Percentiles rank a stretch among this genome's conserved stretches.
phyloP scores from a whole-genome alignment of 1,284 basidiomycete species.

The Anthracocystis panici-leucophaei region DNA sequence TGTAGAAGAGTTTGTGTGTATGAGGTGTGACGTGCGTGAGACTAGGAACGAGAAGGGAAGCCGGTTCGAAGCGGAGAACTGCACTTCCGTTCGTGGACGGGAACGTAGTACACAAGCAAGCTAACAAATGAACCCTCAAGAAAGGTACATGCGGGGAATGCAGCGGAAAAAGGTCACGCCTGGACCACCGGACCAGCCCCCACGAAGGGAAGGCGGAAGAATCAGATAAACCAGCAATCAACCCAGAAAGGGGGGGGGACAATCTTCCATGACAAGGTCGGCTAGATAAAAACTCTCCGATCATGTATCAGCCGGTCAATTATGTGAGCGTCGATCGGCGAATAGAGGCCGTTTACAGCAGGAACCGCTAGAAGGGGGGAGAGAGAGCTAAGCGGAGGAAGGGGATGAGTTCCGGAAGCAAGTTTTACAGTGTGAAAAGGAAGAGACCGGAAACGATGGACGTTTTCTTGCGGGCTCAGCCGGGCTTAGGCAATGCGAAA shows the following conservation, averaged over 20 bases:
- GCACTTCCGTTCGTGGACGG: not conserved
- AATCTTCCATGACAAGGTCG: not conserved
- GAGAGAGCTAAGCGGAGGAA: not conserved
- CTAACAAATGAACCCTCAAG: too few relatives aligned
- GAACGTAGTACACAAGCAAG: too few relatives aligned
- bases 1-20: not conserved
- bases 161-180: not conserved
- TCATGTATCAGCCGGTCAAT: too few relatives aligned
- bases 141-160: too few relatives aligned
- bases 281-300: slow-evolving; percentile 16
- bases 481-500: not conserved
- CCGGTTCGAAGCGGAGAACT: not conserved
- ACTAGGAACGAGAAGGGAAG: not conserved
- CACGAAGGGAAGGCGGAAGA: not conserved
- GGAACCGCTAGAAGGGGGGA: too few relatives aligned
- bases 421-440: slow-evolving; percentile 10
- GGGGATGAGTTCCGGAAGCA: too few relatives aligned
- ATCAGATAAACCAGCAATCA: not conserved
- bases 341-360: not conserved
- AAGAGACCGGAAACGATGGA: not conserved
- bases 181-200: not conserved
- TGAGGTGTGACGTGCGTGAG: not conserved
- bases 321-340: too few relatives aligned
- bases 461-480: not conserved
- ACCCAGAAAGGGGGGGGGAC: not conserved